Evolutionary conservation across 257 asterid genomes (phyloP), one percentile per base, ranked within the genome.

Genomic region (Nicotiana sylvestris): DNA sequence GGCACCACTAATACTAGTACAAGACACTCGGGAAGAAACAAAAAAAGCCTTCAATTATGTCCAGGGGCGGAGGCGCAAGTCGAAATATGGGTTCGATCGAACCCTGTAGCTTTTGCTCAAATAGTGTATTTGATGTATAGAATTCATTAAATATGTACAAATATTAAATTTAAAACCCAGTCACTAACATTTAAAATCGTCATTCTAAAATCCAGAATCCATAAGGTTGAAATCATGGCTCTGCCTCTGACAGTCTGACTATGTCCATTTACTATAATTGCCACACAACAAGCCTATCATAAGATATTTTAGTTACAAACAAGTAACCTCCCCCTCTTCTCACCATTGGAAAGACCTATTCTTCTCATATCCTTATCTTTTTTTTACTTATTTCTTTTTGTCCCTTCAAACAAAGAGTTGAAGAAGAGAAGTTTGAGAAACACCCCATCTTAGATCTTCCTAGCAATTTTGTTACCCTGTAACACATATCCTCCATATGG

Each of bases 231-330:
- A 33, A 33, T 33, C 37, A 0, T 33, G 6, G 0, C 37, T 33
- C 6, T 4, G 0, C 37, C 1, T 33, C 6, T 33, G 21, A 21
- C 21, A 21, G 21, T 21, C 21, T 21, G 0, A 33, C 5, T 33
- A 33, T 77, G 43, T 37, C 62, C 18, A 15, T 55, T 15, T 15
- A 72, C 37, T 60, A 83, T 83, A 74, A 83, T 76, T 72, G 66
- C 57, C 60, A 46, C 78, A 80, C 67, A 65, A 39, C 49, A 39
- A 7, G 10, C 30, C 67, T 60, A n/a, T 53, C 77, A 79, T 15
- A 72, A 61, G 13, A 80, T 64, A 66, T 55, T 55, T 55, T 55
- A 9, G 7, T 62, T 25, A 21, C 1, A 25, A 25, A 4, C 33
- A 62, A 25, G 6, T 43, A 62, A 25, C 16, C 16, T 13, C 67